A percentile compares a stretch with the other conserved stretches of the same genome.
Conservation (phyloP, 2,329 filamentous ascomycete genomes). For the Nothomitra cinnamomea region DNA sequence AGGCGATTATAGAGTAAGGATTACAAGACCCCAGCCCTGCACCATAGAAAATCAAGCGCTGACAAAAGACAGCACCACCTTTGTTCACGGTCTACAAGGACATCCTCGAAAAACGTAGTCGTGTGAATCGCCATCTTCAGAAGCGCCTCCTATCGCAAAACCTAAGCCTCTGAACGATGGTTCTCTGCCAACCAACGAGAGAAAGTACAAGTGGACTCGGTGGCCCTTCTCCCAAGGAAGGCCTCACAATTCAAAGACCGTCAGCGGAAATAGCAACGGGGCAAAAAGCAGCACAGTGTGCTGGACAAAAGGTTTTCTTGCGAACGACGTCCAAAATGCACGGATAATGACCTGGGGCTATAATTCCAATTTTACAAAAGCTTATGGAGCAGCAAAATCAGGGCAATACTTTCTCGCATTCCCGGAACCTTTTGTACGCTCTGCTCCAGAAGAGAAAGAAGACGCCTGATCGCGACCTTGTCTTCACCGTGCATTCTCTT, state of each 20-base stretch:
- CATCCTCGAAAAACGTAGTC: slow-evolving; percentile 8
- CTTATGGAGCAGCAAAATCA: slow-evolving; percentile 6
- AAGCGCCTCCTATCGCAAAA: not conserved
- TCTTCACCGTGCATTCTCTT: not conserved
- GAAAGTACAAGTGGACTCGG: not conserved
- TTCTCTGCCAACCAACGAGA: not conserved
- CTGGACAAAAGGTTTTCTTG: slow-evolving; percentile 9
- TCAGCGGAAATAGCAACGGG: not conserved
- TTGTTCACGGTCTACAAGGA: slow-evolving; percentile 10
- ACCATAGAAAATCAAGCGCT: no score
- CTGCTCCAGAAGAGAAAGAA: not conserved
- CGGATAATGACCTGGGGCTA: slow-evolving; percentile 9
- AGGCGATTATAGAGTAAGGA: no score
- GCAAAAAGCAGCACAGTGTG: slow-evolving; percentile 3
- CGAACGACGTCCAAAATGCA: slow-evolving; percentile 1
- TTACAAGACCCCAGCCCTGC: no score
- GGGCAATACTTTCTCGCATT: slow-evolving; percentile 8
- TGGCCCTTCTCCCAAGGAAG: not conserved
- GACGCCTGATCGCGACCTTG: not conserved
- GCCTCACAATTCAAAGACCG: not conserved
- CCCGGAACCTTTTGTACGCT: slow-evolving; percentile 6
- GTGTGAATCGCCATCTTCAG: not conserved
- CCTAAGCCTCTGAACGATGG: not conserved
- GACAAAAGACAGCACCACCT: slow-evolving; percentile 6
- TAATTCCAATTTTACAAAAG: slow-evolving; percentile 5